phyloP scores from a whole-genome alignment of 441 rosid species.

The California macrophylla region DNA sequence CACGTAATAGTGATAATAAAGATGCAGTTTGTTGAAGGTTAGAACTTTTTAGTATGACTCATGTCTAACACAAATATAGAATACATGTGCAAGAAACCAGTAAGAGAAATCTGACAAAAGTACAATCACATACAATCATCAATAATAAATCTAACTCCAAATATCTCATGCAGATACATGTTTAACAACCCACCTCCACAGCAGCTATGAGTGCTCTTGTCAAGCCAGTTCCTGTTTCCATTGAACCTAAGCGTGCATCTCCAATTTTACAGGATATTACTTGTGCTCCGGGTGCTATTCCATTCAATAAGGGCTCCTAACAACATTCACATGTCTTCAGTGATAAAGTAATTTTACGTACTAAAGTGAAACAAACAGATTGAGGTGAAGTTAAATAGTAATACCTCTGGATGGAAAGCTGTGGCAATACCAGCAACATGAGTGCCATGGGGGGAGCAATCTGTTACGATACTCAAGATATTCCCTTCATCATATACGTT shows the following conservation, averaged over 20 bases:
- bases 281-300: slow-evolving; percentile 97
- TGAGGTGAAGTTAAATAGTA: slow-evolving; percentile 11
- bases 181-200: slow-evolving; percentile 56
- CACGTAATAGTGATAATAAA: slow-evolving; percentile 10
- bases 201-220: slow-evolving; percentile 86
- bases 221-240: slow-evolving; percentile 98
- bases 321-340: slow-evolving; percentile 20
- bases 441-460: slow-evolving; percentile 93
- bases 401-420: slow-evolving; percentile 87
- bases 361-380: slow-evolving; percentile 19
- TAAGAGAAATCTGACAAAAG: neutral
- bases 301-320: slow-evolving; percentile 82
- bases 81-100: slow-evolving; percentile 9
- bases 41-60: neutral
- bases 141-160: neutral
- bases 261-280: slow-evolving; percentile 96
- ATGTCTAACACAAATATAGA: slow-evolving; percentile 1
- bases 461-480: slow-evolving; percentile 78
- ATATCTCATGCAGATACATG: slow-evolving; percentile 2
- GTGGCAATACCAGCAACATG: slow-evolving; percentile 98
- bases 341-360: slow-evolving; percentile 14
- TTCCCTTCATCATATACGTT: slow-evolving; percentile 83
- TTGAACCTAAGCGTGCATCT: slow-evolving; percentile 83
- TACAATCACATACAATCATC: neutral
- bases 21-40: slow-evolving; percentile 15